Conservation (phyloP, 805 yeast species). For the Zygosaccharomyces bailii region DNA sequence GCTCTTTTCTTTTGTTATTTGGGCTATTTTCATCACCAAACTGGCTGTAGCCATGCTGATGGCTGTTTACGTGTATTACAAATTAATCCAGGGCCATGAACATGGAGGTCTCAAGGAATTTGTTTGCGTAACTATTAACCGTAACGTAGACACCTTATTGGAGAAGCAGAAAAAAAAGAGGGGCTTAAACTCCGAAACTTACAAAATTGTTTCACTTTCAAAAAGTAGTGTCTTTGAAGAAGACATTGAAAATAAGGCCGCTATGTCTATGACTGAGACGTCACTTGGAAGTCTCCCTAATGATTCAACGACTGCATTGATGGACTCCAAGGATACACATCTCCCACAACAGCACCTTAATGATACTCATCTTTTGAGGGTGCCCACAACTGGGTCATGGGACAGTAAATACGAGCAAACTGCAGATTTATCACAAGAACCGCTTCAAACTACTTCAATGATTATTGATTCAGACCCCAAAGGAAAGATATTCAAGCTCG, state of each 20-base stretch:
- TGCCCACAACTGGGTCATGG: slow-evolving; percentile 3
- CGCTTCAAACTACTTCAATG: slow-evolving; percentile 6
- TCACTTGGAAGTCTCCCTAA: slow-evolving; percentile 2
- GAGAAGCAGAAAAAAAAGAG: slow-evolving; percentile 22
- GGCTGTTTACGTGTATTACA: slow-evolving; percentile 50
- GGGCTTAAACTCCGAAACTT: slow-evolving; percentile 8
- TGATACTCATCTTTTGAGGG: not conserved
- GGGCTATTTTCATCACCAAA: slow-evolving; percentile 62
- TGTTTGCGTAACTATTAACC: slow-evolving; percentile 58
- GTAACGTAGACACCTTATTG: slow-evolving; percentile 48
- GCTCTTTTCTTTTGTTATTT: slow-evolving; percentile 69
- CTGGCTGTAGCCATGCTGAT: slow-evolving; percentile 53
- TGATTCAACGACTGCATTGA: slow-evolving; percentile 11
- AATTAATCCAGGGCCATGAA: slow-evolving; percentile 38
- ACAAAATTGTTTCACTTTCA: slow-evolving; percentile 5
- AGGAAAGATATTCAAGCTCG: not conserved
- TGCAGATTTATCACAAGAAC: slow-evolving; percentile 8
- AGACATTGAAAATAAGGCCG: slow-evolving; percentile 7
- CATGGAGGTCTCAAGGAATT: slow-evolving; percentile 52
- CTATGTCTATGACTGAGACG: not conserved
- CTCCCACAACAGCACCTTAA: not conserved
- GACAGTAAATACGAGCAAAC: slow-evolving; percentile 3
- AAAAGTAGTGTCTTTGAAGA: slow-evolving; percentile 6
- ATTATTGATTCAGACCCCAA: not conserved
- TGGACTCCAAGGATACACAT: not conserved